phyloP scores from a whole-genome alignment of 1,284 basidiomycete species.

The Bjerkandera adusta region DNA sequence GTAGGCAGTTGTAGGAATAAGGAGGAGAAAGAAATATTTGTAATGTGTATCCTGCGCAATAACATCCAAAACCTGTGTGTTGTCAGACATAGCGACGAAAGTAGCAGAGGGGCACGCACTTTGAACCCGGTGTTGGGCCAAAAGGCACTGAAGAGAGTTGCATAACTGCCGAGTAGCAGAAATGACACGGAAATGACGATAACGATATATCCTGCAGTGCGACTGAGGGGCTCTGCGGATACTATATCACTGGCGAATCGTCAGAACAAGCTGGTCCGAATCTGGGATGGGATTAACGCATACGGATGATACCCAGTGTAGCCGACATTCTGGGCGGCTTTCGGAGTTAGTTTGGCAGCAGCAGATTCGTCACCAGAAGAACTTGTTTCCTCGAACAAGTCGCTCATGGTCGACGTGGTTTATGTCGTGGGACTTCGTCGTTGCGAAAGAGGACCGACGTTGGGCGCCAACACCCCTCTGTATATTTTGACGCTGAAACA shows the following conservation, averaged over 20 bases:
- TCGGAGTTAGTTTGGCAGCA: too few relatives aligned
- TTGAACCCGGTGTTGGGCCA: constrained; percentile 47
- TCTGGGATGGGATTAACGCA: background rate
- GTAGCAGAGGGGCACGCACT: constrained; percentile 37
- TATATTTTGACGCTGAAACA: too few relatives aligned
- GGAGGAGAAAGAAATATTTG: constrained; percentile 81
- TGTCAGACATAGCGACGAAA: constrained; percentile 3
- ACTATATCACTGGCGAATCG: background rate
- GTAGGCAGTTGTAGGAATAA: constrained; percentile 80
- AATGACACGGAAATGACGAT: constrained; percentile 48
- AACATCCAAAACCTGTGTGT: constrained; percentile 53
- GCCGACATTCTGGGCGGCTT: background rate
- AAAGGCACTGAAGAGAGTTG: constrained; percentile 64
- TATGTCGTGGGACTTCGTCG: constrained; percentile 5
- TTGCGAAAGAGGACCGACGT: too few relatives aligned
- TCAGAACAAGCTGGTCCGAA: background rate
- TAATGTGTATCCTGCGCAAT: constrained; percentile 78
- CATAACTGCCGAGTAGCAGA: constrained; percentile 58
- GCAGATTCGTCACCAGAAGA: too few relatives aligned
- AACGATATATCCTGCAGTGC: constrained; percentile 45
- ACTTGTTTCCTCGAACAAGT: too few relatives aligned
- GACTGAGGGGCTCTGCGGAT: constrained; percentile 20
- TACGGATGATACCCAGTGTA: constrained; percentile 14
- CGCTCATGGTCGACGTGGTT: background rate
- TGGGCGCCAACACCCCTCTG: too few relatives aligned